Evolutionary conservation across 108 stramenopile species (phyloP).

Genomic region (Stephanodiscus minutulus): DNA sequence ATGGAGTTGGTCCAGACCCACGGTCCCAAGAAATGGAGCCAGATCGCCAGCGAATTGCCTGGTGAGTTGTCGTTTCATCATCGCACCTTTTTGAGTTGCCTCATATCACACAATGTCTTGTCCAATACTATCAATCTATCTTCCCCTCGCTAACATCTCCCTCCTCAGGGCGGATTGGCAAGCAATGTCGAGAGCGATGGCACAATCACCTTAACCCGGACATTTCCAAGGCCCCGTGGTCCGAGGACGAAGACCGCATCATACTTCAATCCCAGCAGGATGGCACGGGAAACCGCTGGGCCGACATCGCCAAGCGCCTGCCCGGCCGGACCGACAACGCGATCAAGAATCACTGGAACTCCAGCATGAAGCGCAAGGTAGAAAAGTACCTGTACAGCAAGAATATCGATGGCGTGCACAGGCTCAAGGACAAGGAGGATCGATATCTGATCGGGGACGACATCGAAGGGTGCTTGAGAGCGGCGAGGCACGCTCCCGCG

Average conservation of each 20-base stretch:
- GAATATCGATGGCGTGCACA: slow-evolving; percentile 56
- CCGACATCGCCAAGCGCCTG: slow-evolving; percentile 75
- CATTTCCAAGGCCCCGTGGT: slow-evolving; percentile 71
- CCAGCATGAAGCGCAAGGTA: slow-evolving; percentile 74
- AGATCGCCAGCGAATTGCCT: slow-evolving; percentile 77
- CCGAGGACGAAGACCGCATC: slow-evolving; percentile 59
- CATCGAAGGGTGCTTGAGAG: slow-evolving; percentile 72
- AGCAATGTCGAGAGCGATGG: slow-evolving; percentile 84
- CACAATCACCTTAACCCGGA: slow-evolving; percentile 74
- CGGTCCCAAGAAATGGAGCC: slow-evolving; percentile 86
- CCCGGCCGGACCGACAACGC: slow-evolving; percentile 82
- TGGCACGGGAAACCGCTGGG: slow-evolving; percentile 72
- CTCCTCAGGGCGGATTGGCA: slow-evolving; percentile 58
- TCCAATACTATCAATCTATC: not conserved
- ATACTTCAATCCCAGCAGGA: slow-evolving; percentile 64
- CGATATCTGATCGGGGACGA: slow-evolving; percentile 70
- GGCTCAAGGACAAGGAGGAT: slow-evolving; percentile 50
- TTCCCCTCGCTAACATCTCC: not conserved
- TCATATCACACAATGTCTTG: not conserved
- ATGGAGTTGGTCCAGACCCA: slow-evolving; percentile 55
- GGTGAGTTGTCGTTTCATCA: slow-evolving; percentile 13
- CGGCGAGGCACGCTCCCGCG: slow-evolving; percentile 46
- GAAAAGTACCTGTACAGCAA: slow-evolving; percentile 73
- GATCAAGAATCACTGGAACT: slow-evolving; percentile 87
- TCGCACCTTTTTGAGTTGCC: slow-evolving; percentile 5